Conservation (phyloP, 176 grass and related monocot species). For the Hsuehochloa calcarea region DNA sequence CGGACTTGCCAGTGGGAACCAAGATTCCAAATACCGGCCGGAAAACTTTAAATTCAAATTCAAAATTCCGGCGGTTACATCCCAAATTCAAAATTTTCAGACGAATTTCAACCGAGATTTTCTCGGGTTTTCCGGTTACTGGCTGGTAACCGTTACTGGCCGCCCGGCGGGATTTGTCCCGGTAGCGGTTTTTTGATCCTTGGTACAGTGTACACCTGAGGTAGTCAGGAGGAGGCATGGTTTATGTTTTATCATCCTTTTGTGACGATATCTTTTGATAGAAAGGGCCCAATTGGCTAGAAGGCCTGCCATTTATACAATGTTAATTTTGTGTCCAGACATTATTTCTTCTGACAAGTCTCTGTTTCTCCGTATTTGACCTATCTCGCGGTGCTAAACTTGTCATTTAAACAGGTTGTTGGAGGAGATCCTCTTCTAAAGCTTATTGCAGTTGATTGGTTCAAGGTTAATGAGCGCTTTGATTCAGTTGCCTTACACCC, state of each 20-base stretch:
- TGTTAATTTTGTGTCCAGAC: conserved; percentile 8
- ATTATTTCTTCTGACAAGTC: neutral
- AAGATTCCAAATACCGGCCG: too few species aligned
- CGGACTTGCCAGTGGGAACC: too few species aligned
- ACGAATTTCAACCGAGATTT: too few species aligned
- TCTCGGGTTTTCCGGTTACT: too few species aligned
- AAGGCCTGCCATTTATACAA: neutral
- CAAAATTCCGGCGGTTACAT: too few species aligned
- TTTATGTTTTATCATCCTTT: conserved; percentile 2
- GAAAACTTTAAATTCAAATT: too few species aligned
- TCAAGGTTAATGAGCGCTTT: conserved; percentile 72
- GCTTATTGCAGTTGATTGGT: conserved; percentile 93
- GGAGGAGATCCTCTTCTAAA: conserved; percentile 91
- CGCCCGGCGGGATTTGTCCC: too few species aligned
- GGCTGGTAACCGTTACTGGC: too few species aligned
- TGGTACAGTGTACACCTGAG: conserved; percentile 6
- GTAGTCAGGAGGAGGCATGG: neutral
- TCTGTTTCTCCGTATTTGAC: conserved; percentile 25
- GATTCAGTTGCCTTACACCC: conserved; percentile 84
- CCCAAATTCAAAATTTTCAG: too few species aligned
- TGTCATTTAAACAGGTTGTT: conserved; percentile 57
- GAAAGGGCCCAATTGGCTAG: neutral
- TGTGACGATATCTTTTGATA: neutral
- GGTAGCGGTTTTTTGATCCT: too few species aligned
- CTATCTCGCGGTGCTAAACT: neutral